Percentiles rank a stretch among this genome's conserved stretches.
phyloP scores from a whole-genome alignment of 208 protist genomes.

The Trypanosoma platydactyli region DNA sequence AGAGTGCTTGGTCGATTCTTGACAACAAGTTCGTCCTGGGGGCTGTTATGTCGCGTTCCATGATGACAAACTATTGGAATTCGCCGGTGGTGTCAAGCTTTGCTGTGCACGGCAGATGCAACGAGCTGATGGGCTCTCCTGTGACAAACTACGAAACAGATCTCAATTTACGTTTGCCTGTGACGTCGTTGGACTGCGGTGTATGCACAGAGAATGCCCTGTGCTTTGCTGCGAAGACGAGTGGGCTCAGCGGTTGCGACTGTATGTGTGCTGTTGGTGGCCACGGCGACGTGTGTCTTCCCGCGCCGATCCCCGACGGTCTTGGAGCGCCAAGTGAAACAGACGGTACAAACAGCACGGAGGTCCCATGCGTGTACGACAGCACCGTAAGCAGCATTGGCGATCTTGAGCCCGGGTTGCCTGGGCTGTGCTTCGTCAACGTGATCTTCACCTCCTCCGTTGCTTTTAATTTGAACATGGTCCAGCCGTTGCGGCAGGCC shows the following conservation, averaged over 20 bases:
- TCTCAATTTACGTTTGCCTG: too few species aligned
- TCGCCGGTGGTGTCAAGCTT: too few species aligned
- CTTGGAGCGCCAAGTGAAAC: neutral
- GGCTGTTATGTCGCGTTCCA: neutral
- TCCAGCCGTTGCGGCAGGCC: neutral
- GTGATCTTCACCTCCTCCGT: conserved; percentile 4
- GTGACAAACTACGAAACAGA: too few species aligned
- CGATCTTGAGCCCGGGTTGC: neutral
- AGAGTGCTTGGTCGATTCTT: too few species aligned
- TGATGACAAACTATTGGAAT: neutral
- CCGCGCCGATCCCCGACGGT: neutral
- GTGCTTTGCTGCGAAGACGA: conserved; percentile 3
- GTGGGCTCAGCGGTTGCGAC: neutral
- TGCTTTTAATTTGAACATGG: neutral
- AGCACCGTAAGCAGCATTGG: neutral
- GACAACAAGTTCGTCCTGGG: neutral
- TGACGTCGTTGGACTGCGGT: neutral
- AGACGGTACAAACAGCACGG: neutral
- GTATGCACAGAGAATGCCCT: neutral
- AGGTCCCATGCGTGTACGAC: conserved; percentile 6
- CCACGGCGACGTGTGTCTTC: conserved; percentile 11
- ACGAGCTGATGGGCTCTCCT: too few species aligned
- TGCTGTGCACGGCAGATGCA: too few species aligned
- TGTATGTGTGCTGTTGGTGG: conserved; percentile 2
- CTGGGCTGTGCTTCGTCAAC: conserved; percentile 14